Conservation (phyloP, 768 basidiomycete species). For the Clitopilus hobsonii region DNA sequence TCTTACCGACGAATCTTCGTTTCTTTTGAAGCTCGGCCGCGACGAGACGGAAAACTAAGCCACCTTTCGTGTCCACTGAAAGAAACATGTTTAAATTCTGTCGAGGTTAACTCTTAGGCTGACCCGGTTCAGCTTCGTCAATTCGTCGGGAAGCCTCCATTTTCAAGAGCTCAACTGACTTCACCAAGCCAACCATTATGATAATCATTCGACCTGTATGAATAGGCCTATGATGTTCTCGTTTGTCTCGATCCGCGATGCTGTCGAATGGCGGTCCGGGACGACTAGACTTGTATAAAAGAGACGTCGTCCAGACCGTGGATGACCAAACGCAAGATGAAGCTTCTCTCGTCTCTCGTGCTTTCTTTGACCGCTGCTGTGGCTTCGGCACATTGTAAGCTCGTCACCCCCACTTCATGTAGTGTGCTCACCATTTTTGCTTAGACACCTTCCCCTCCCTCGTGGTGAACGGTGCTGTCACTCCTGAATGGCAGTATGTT, state of each 20-base stretch:
- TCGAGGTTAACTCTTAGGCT: neutral
- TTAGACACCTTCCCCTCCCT: slow-evolving; percentile 1
- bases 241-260: neutral
- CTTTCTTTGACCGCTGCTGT: neutral
- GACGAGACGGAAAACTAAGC: neutral
- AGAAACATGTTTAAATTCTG: neutral
- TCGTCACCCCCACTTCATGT: neutral
- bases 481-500: neutral
- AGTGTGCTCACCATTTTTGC: neutral
- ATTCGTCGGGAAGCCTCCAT: neutral
- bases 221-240: too few species aligned
- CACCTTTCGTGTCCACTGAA: neutral
- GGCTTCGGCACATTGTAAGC: neutral
- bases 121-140: neutral
- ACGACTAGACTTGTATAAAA: neutral
- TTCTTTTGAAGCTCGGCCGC: too few species aligned
- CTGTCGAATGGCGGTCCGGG: neutral
- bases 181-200: too few species aligned
- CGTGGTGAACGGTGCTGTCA: neutral
- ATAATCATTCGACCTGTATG: too few species aligned
- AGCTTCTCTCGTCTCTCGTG: neutral
- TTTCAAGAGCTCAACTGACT: too few species aligned
- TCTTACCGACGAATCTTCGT: too few species aligned
- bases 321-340: neutral
- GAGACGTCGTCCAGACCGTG: neutral